Conservation (phyloP, 169 alveolate species). For the Haemoproteus tartakovskyi region DNA sequence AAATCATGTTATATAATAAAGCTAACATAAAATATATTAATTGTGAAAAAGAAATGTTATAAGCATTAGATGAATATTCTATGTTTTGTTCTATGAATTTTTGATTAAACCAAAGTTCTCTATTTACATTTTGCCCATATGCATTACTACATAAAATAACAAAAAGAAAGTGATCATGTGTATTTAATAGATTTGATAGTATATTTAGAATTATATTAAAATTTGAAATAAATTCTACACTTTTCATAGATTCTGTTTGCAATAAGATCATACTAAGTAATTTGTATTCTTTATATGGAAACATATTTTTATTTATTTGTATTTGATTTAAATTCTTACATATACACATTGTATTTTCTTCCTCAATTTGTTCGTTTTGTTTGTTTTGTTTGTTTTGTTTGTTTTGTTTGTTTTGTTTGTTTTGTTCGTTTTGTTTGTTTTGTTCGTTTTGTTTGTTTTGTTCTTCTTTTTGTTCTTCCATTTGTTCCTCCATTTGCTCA, state of each 20-base stretch:
- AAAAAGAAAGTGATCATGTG: constrained; percentile 29
- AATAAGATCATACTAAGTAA: constrained; percentile 17
- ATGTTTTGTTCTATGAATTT: too few relatives aligned
- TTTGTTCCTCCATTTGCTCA: background rate
- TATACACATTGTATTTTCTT: background rate
- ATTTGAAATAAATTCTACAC: constrained; percentile 37
- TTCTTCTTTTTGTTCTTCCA: background rate
- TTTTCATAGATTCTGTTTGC: constrained; percentile 27
- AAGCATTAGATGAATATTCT: constrained; percentile 10
- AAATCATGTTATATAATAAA: constrained; percentile 49
- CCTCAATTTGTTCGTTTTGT: background rate
- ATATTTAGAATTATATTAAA: constrained; percentile 49
- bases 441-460: background rate
- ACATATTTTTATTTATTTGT: constrained; percentile 5
- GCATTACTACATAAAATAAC: constrained; percentile 20
- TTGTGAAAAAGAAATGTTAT: constrained; percentile 59
- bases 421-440: background rate
- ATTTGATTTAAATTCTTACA: constrained; percentile 14
- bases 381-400: background rate
- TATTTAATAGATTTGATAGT: constrained; percentile 32
- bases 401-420: background rate
- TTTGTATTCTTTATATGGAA: constrained; percentile 10
- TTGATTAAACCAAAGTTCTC: too few relatives aligned
- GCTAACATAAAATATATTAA: constrained; percentile 54
- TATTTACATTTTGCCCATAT: constrained; percentile 19